A percentile compares a stretch with the other conserved stretches of the same genome.
Conservation (phyloP, 257 asterid genomes). For the Linderniella brevidens region DNA sequence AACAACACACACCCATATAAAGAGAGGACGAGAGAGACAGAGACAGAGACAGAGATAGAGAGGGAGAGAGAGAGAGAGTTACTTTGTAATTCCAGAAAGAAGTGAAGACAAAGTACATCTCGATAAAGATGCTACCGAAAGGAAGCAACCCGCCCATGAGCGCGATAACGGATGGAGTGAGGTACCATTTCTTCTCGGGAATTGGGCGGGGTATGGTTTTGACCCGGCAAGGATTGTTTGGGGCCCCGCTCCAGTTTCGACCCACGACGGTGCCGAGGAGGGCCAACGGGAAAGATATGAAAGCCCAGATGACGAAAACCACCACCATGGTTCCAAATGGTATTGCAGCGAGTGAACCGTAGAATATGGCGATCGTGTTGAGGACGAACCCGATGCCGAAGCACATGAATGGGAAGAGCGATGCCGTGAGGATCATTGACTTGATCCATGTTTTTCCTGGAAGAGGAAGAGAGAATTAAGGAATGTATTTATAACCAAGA, state of each 20-base stretch:
- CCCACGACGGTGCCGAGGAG: constrained; percentile 80
- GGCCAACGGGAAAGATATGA: constrained; percentile 73
- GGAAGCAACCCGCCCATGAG: constrained; percentile 89
- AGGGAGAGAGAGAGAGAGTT: constrained; percentile 5
- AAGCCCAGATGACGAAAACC: constrained; percentile 65
- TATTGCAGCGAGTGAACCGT: constrained; percentile 81
- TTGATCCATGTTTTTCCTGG: constrained; percentile 76
- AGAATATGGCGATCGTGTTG: constrained; percentile 66
- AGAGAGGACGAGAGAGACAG: neutral
- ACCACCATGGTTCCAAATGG: constrained; percentile 80
- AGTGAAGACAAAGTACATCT: constrained; percentile 83
- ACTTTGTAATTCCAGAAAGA: constrained; percentile 95
- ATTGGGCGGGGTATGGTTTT: constrained; percentile 91
- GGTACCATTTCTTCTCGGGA: constrained; percentile 79
- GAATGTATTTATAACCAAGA: neutral
- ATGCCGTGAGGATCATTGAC: constrained; percentile 73
- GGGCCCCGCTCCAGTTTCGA: constrained; percentile 71
- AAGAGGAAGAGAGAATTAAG: neutral
- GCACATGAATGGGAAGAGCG: constrained; percentile 72
- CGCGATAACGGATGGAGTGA: constrained; percentile 54
- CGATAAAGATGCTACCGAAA: constrained; percentile 74
- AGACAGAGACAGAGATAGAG: constrained; percentile 1
- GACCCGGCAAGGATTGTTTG: constrained; percentile 78
- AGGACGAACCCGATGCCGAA: constrained; percentile 53
- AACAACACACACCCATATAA: neutral